These are phyloP conservation scores for Solanum rostratum DNA, from an alignment of 257 asterid genomes.

Conservation along the genomic window DNA sequence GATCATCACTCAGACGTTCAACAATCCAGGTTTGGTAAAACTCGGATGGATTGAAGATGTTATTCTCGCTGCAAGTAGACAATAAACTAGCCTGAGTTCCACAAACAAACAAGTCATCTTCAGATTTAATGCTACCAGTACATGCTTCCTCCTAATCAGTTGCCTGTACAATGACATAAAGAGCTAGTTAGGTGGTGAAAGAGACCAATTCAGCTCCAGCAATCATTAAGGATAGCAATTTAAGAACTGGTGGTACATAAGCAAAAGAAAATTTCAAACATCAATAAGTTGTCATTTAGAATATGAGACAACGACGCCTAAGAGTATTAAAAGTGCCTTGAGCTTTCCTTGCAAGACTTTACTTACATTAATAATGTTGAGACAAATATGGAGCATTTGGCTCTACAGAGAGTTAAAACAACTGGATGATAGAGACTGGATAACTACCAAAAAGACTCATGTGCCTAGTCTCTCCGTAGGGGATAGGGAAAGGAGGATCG, in stretches of 20 bases:
- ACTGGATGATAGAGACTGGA: not conserved
- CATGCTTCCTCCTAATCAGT: conserved; percentile 48
- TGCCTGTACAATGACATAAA: conserved; percentile 35
- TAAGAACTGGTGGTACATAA: not conserved
- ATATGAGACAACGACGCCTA: not conserved
- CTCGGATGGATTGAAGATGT: conserved; percentile 44
- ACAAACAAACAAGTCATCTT: conserved; percentile 51
- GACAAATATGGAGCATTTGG: not conserved
- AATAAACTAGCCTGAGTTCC: conserved; percentile 45
- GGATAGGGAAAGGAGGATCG: not conserved
- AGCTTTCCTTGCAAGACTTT: not conserved
- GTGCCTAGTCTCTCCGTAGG: not conserved
- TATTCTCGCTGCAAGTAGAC: conserved; percentile 14
- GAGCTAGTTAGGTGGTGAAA: not conserved
- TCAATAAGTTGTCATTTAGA: not conserved
- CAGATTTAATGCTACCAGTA: conserved; percentile 57
- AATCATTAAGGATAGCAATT: not conserved
- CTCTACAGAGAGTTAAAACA: not conserved
- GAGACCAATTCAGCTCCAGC: not conserved
- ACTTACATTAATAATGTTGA: not conserved
- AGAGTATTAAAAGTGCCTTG: not conserved
- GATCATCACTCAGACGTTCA: conserved; percentile 40
- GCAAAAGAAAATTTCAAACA: not conserved
- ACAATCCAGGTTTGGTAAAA: conserved; percentile 50
- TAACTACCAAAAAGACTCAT: not conserved